Evolutionary conservation across 306 rosid genomes (phyloP).

Genomic region (Alnus rubra): DNA sequence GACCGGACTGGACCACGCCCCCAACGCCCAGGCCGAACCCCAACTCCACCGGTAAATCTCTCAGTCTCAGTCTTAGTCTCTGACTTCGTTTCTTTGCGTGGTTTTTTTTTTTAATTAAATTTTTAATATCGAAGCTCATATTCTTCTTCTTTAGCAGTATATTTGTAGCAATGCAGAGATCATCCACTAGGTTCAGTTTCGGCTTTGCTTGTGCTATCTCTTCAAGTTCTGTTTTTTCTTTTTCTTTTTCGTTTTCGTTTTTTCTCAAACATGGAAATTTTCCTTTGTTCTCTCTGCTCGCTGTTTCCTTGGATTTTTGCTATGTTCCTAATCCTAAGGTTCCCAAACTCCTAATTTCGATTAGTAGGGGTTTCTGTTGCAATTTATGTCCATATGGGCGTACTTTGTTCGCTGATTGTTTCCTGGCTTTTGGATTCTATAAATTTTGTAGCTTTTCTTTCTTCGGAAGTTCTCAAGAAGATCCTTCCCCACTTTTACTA

Average conservation of each 20-base stretch:
- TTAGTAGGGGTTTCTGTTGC: background rate
- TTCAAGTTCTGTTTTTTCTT: background rate
- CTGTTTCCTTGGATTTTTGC: background rate
- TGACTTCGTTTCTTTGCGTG: background rate
- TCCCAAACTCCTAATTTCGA: conserved; percentile 4
- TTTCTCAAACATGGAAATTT: background rate
- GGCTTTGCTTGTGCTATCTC: background rate
- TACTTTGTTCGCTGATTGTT: background rate
- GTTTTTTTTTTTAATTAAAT: background rate
- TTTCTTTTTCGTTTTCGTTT: background rate
- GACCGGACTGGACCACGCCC: no score
- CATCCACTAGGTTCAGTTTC: conserved; percentile 12
- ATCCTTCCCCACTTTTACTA: conserved; percentile 17
- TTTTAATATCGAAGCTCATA: background rate
- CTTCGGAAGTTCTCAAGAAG: conserved; percentile 1
- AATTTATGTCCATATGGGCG: background rate
- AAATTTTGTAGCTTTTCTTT: conserved; percentile 14
- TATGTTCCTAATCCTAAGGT: background rate
- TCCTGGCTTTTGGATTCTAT: conserved; percentile 28
- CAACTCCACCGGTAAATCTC: no score
- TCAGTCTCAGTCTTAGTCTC: background rate
- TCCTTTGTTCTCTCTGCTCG: background rate
- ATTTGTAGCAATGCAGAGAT: conserved; percentile 10
- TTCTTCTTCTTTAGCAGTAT: background rate
- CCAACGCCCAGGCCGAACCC: no score